Percentiles rank a stretch among this genome's conserved stretches.
phyloP scores from a whole-genome alignment of 495 filamentous ascomycete species.

The Podospora anserina region DNA sequence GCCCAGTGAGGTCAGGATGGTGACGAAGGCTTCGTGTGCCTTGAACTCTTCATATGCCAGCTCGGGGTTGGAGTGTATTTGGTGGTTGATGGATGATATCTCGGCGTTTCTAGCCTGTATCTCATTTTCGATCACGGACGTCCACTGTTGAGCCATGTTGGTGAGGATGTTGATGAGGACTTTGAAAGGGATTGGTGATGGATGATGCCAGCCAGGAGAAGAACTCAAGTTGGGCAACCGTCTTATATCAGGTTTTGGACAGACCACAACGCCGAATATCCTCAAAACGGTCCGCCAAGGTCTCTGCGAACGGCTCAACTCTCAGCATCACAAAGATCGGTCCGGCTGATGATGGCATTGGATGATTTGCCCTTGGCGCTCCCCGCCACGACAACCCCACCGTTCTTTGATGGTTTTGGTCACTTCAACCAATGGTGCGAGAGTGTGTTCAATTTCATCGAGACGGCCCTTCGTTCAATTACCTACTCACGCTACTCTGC shows the following conservation, averaged over 20 bases:
- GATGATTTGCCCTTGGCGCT: background rate
- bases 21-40: conserved; percentile 52
- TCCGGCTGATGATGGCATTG: background rate
- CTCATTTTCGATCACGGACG: background rate
- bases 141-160: conserved; percentile 8
- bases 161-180: background rate
- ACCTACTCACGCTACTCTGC: no score
- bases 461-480: background rate
- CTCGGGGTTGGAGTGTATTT: conserved; percentile 54
- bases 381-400: background rate
- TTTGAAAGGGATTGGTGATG: background rate
- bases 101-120: background rate
- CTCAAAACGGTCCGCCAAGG: background rate
- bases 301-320: background rate
- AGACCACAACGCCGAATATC: background rate
- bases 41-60: conserved; percentile 53
- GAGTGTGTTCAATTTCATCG: background rate
- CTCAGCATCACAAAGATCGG: background rate
- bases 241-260: background rate
- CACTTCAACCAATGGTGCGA: conserved; percentile 1
- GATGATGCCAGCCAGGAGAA: background rate
- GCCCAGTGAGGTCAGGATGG: conserved; percentile 34
- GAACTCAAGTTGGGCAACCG: background rate
- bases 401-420: background rate
- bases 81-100: conserved; percentile 28